Conservation (phyloP, 1,284 basidiomycete species). For the Earliella scabrosa region DNA sequence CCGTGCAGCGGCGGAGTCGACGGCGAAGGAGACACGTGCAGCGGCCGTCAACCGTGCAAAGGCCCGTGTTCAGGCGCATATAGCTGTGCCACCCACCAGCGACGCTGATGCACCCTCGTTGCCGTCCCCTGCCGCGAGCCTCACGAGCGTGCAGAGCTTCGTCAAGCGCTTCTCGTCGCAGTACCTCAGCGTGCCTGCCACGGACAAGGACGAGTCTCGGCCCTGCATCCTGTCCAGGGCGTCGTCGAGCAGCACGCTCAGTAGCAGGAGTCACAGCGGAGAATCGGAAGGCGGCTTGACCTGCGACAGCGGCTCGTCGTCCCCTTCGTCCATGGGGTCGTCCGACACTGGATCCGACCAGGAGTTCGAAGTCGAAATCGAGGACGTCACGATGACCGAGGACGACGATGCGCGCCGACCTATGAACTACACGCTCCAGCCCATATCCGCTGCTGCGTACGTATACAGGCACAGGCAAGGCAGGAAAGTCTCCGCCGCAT, state of each 20-base stretch:
- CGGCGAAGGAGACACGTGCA: slow-evolving; percentile 49
- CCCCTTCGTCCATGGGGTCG: slow-evolving; percentile 44
- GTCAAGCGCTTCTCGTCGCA: slow-evolving; percentile 58
- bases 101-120: slow-evolving; percentile 34
- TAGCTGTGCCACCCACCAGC: slow-evolving; percentile 41
- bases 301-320: slow-evolving; percentile 61
- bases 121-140: slow-evolving; percentile 29
- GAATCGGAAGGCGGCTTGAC: slow-evolving; percentile 66
- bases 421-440: slow-evolving; percentile 42
- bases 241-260: slow-evolving; percentile 39
- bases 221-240: slow-evolving; percentile 32
- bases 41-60: slow-evolving; percentile 64
- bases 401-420: slow-evolving; percentile 29
- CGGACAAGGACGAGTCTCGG: slow-evolving; percentile 22
- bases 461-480: slow-evolving; percentile 46
- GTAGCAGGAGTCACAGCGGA: slow-evolving; percentile 45
- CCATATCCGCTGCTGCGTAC: slow-evolving; percentile 40
- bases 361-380: slow-evolving; percentile 47
- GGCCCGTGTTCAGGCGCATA: slow-evolving; percentile 55
- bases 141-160: slow-evolving; percentile 50
- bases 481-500: slow-evolving; percentile 40
- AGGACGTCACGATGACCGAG: slow-evolving; percentile 34
- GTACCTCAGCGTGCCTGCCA: slow-evolving; percentile 40
- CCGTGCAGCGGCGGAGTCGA: slow-evolving; percentile 22
- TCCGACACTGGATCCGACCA: slow-evolving; percentile 49